A percentile compares a stretch with the other conserved stretches of the same genome.
Evolutionary conservation across 495 filamentous ascomycete genomes (phyloP).

Genomic region (Lasiosphaeriaceae sp.): DNA sequence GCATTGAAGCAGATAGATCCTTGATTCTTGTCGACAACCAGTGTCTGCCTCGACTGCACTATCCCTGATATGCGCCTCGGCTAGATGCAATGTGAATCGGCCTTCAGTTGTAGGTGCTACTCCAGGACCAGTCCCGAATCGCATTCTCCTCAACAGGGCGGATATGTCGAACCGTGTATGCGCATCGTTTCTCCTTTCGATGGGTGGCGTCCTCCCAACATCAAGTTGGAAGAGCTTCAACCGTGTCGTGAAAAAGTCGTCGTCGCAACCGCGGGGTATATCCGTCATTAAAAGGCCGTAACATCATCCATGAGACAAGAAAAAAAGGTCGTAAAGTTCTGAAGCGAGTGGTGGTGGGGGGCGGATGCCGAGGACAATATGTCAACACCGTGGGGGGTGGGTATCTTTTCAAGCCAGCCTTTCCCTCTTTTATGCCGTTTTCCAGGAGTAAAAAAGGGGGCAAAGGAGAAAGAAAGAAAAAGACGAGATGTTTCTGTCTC

Average conservation of each 20-base stretch:
- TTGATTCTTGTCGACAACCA: constrained; percentile 42
- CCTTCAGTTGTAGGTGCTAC: constrained; percentile 20
- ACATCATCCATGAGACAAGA: constrained; percentile 44
- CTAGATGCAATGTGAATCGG: constrained; percentile 28
- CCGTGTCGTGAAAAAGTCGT: constrained; percentile 28
- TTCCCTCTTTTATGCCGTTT: constrained; percentile 33
- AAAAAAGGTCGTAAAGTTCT: constrained; percentile 27
- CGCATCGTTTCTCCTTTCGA: constrained; percentile 26
- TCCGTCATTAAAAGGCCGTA: constrained; percentile 37
- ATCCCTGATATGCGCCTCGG: constrained; percentile 34
- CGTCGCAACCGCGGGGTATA: constrained; percentile 29
- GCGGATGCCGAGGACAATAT: background rate
- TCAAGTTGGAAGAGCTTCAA: constrained; percentile 30
- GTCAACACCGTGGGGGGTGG: constrained; percentile 26
- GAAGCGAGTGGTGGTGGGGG: constrained; percentile 28
- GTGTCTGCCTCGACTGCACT: constrained; percentile 37
- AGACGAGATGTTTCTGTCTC: constrained; percentile 35
- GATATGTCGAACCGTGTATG: constrained; percentile 25
- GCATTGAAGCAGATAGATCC: constrained; percentile 2
- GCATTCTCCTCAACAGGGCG: constrained; percentile 13
- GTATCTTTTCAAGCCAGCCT: constrained; percentile 38
- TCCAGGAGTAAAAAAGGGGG: constrained; percentile 11
- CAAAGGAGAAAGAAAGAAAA: constrained; percentile 12
- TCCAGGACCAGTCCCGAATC: constrained; percentile 22
- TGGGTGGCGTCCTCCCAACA: constrained; percentile 25